Base-by-base conservation (phyloP, 164 flowering plant species). In the Stephania japonica region DNA sequence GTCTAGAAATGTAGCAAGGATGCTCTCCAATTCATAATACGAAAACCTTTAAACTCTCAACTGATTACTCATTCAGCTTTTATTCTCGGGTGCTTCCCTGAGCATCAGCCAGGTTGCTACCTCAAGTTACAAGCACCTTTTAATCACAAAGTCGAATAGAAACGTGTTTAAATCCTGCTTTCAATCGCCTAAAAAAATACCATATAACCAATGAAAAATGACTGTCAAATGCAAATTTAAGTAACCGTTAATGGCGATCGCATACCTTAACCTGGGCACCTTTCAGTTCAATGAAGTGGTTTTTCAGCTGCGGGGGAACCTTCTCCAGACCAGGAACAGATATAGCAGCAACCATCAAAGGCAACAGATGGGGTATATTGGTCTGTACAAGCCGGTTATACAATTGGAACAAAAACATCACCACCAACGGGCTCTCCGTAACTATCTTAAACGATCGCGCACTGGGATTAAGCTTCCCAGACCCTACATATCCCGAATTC, bases 181-280 rank as follows among this genome's bases (percentile, higher is more conserved):
- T 47, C 4, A 32, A 8, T 47, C 14, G 11, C 10, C 53, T 47
- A 47, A 19, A 61, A 9, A 61, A 19, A 61, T 32, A 32, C n/a
- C n/a, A n/a, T 2, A 32, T 32, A 61, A 61, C 25, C 4, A 61
- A 9, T 19, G 19, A 59, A 14, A 3, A 24, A 24, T 64, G 12
- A 64, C 14, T 64, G 25, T 26, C n/a, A 25, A 64, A 24, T 24
- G 18, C 23, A 32, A 65, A 6, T 38, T 7, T n/a, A 16, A 50
- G 10, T 24, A n/a, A 16, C 21, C 7, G 64, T 21, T 59, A 59
- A 59, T 59, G 9, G 7, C 7, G 21, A 59, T 59, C 64, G 67
- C 72, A 25, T 68, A 93, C 99, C 98, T 96, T 96, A 73, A 93
- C 98, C 79, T 96, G 99, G 23, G 99, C 97, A 47, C 97, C 98